A percentile compares a stretch with the other conserved stretches of the same genome.
Conservation (phyloP, 129 eudicot genomes). For the Silybum marianum region DNA sequence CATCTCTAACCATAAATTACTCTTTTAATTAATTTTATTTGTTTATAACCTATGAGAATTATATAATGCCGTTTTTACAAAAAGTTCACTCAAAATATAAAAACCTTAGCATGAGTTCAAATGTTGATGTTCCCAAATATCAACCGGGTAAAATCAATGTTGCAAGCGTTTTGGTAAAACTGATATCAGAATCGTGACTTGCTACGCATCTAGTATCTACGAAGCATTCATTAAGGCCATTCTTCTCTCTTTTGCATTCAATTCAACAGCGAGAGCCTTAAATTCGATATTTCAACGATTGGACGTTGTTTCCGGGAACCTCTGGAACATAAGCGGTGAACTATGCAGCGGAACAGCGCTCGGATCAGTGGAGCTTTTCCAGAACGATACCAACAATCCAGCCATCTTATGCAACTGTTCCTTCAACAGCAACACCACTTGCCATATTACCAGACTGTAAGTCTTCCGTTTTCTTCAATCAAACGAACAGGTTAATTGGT, state of each 20-base stretch:
- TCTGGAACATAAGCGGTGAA: slow-evolving; percentile 58
- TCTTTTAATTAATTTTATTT: too few species aligned
- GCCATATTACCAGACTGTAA: slow-evolving; percentile 48
- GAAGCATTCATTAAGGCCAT: neutral
- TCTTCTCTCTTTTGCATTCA: neutral
- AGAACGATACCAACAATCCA: slow-evolving; percentile 33
- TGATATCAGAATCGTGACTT: too few species aligned
- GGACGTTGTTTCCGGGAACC: slow-evolving; percentile 33
- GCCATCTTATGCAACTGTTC: slow-evolving; percentile 52
- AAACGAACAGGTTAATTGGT: neutral
- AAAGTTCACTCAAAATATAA: neutral
- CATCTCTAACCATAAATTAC: too few species aligned
- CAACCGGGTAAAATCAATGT: too few species aligned
- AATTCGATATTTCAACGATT: slow-evolving; percentile 48
- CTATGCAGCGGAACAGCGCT: slow-evolving; percentile 58
- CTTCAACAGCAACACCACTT: slow-evolving; percentile 41
- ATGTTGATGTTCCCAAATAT: neutral
- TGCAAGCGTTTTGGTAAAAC: neutral
- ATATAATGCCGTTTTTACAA: neutral
- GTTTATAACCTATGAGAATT: neutral
- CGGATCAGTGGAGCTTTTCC: slow-evolving; percentile 12
- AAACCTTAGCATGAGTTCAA: too few species aligned
- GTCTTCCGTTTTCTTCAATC: slow-evolving; percentile 31
- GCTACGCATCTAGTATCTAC: neutral
- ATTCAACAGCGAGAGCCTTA: slow-evolving; percentile 43